Evolutionary conservation across 805 yeast species (phyloP), one percentile per base, ranked within the genome.

Genomic region (Priceomyces haplophilus): DNA sequence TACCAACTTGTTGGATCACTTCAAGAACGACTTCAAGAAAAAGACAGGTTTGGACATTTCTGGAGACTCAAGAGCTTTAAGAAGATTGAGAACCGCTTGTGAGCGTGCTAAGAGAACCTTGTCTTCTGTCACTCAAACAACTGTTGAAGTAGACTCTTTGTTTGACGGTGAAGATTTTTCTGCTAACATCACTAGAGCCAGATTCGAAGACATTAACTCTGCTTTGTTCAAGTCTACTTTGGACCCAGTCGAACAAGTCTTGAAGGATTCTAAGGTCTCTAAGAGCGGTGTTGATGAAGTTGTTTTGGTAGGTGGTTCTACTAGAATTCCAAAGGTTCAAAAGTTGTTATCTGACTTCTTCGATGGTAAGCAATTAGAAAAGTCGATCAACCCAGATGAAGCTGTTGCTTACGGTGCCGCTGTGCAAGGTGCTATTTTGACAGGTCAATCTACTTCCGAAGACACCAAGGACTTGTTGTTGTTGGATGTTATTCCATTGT

Each of bases 391-490:
- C 73, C 75, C 75, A 43, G 75, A 70, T 65, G 75, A 70, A 62
- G 75, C 75, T 59, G 75, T 70, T 58, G 75, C 75, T 52, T 70
- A 69, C 65, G 75, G 75, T 69, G 75, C 75, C 50, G 75, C 75
- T 49, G 75, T 69, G 47, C 75, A 70, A 59, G 75, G 75, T 69
- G 75, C 75, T 55, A 69, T 70, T 65, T 69, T 70, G 59, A 69
- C 75, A 52, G 75, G 75, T 56, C 75, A 70, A 62, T 67, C 73
- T 50, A 70, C 75, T 45, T 66, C 72, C 39, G 75, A 69, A 54
- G 75, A 70, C 59, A 70, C 75, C 65, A 69, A 70, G 62, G 75
- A 70, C 64, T 69, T 70, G 60, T 70, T 70, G 64, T 69, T 70
- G 61, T 69, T 70, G 61, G 75, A 70, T 67, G 75, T 70, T 54